Conservation (phyloP, 805 yeast genomes). For the Starmerella cellae region DNA sequence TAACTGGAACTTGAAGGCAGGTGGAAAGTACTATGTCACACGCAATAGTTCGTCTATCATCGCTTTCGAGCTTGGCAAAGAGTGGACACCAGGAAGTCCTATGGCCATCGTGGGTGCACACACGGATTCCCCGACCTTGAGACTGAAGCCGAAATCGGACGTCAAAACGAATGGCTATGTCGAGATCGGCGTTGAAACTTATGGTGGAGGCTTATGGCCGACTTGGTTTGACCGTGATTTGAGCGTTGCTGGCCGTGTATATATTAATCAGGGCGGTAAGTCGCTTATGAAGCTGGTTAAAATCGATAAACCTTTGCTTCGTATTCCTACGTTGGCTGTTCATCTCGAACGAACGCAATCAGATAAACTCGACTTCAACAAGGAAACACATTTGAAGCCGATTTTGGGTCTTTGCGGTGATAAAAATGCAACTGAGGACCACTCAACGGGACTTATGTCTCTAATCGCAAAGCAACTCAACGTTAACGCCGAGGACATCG, state of each 20-base stretch:
- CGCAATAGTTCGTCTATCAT: constrained; percentile 80
- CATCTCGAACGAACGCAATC: constrained; percentile 68
- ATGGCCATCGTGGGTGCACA: constrained; percentile 89
- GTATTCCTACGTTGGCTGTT: constrained; percentile 90
- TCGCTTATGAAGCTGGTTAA: constrained; percentile 55
- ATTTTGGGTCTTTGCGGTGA: constrained; percentile 54
- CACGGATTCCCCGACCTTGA: constrained; percentile 82
- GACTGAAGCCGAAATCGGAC: constrained; percentile 81
- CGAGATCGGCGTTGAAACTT: constrained; percentile 77
- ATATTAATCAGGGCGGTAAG: constrained; percentile 39
- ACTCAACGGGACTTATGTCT: constrained; percentile 55
- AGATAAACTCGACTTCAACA: constrained; percentile 69
- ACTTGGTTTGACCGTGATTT: constrained; percentile 95
- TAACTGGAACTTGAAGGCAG: constrained; percentile 46
- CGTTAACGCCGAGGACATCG: constrained; percentile 44
- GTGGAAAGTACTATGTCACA: constrained; percentile 70
- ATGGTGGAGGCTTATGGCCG: constrained; percentile 95
- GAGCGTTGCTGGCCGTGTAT: constrained; percentile 82
- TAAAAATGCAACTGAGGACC: constrained; percentile 54
- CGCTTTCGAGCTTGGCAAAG: constrained; percentile 69
- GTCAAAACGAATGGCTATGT: constrained; percentile 52
- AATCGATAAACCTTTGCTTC: constrained; percentile 66
- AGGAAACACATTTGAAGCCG: constrained; percentile 75
- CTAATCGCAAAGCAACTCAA: constrained; percentile 54
- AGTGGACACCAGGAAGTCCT: constrained; percentile 66